Evolutionary conservation across 78 protist species (phyloP).

Genomic region (Pigoraptor vietnamica): DNA sequence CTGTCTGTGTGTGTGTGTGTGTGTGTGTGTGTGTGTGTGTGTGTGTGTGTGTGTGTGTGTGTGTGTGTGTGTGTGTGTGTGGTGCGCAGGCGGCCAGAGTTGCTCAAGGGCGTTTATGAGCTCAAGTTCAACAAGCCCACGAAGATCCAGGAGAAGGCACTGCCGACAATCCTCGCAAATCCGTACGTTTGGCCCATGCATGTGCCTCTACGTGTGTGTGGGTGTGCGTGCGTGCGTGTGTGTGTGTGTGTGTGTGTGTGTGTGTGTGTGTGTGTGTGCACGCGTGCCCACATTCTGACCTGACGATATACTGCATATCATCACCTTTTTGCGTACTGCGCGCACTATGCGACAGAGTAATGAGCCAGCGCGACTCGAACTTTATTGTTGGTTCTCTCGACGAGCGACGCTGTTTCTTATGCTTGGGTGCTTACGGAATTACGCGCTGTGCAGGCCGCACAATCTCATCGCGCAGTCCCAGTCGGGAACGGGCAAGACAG

Average conservation of each 20-base stretch:
- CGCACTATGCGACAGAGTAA: neutral
- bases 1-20: too few species aligned
- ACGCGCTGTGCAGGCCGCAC: neutral
- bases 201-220: neutral
- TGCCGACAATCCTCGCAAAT: slow-evolving; percentile 57
- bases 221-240: neutral
- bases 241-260: neutral
- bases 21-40: neutral
- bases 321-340: too few species aligned
- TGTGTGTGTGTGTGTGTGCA: neutral
- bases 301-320: neutral
- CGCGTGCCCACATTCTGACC: neutral
- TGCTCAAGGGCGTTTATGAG: slow-evolving; percentile 52
- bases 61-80: neutral
- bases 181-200: neutral
- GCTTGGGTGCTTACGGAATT: too few species aligned
- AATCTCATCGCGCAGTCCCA: slow-evolving; percentile 85
- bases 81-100: neutral
- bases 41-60: neutral
- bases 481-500: slow-evolving; percentile 95
- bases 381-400: too few species aligned
- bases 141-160: slow-evolving; percentile 56
- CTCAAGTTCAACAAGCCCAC: slow-evolving; percentile 66
- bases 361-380: neutral
- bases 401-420: too few species aligned